Evolutionary conservation across 2,329 filamentous ascomycete genomes (phyloP), one percentile per base, ranked within the genome.

Genomic region (Diaporthe vaccinii): DNA sequence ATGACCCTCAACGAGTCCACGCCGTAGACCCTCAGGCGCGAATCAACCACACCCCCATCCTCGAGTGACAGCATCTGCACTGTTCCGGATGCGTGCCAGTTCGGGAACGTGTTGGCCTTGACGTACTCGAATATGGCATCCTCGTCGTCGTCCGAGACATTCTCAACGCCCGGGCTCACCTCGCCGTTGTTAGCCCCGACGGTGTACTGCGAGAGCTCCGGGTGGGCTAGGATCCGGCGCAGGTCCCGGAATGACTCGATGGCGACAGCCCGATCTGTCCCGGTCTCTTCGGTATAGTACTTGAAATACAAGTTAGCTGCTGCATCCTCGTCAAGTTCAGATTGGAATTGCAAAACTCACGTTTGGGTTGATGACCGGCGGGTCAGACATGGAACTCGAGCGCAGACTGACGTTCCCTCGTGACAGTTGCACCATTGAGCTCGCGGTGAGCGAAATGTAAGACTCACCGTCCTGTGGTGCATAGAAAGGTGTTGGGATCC

Each of bases 31-130:
- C 81, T 75, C 59, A 86, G 77, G 20, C 82, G 78, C 39, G 83
- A 75, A 71, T 84, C 82, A 0, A 86, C 85, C 8, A 86, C 85
- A n/a, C 85, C 85, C 7, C 84, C 85, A 7, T 73, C 46, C 41
- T 72, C 41, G 12, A 72, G 41, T 6, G 53, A 31, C 15, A 53
- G 46, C 69, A 72, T 72, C 22, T 41, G 69, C 39, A 46, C 55
- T 4, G 55, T 49, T 1, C 69, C 69, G 6, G 69, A 72, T 2
- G 51, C 69, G n/a, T 72, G 69, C 80, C n/a, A 83, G 61, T 70
- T 83, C 75, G 74, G 82, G 76, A 53, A 81, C 44, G 74, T 82
- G 77, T 76, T 74, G 78, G 79, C 75, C 79, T 82, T 79, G 59
- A 80, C 77, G 36, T 80, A 80, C 28, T 80, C 79, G 39, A 80